These are phyloP conservation scores for Silene latifolia DNA, from an alignment of 148 eudicot species.

Conservation along the genomic window DNA sequence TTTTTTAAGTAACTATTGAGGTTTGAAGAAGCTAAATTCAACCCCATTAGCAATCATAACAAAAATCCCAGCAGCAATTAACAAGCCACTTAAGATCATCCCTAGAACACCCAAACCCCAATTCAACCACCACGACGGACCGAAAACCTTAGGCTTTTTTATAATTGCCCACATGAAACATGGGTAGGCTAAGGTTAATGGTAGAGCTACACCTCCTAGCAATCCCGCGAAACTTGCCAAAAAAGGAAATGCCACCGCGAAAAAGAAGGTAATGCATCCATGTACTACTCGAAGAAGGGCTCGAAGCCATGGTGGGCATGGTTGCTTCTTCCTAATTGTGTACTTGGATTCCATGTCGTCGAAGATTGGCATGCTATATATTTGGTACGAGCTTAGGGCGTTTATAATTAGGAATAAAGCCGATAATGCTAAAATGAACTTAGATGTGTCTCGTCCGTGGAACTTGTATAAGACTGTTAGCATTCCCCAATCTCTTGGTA, in stretches of 20 bases:
- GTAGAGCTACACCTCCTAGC: conserved; percentile 62
- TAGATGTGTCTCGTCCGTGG: conserved; percentile 47
- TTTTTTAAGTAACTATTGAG: conserved; percentile 38
- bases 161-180: conserved; percentile 80
- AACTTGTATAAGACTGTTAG: conserved; percentile 51
- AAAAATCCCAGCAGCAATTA: conserved; percentile 61
- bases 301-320: conserved; percentile 74
- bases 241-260: conserved; percentile 82
- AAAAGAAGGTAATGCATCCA: conserved; percentile 60
- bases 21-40: conserved; percentile 68
- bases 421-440: conserved; percentile 42
- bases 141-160: conserved; percentile 52
- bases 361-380: conserved; percentile 78
- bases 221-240: conserved; percentile 67
- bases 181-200: conserved; percentile 78
- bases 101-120: conserved; percentile 67
- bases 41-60: conserved; percentile 67
- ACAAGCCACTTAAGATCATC: conserved; percentile 48
- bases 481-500: conserved; percentile 68
- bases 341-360: conserved; percentile 71
- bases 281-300: conserved; percentile 43
- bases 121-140: conserved; percentile 68
- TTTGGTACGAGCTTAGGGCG: conserved; percentile 67
- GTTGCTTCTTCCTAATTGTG: conserved; percentile 52
- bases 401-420: conserved; percentile 56